Percentiles rank a stretch among this genome's conserved stretches.
phyloP scores from a whole-genome alignment of 1,139 yeast genomes.

The Yamadazyma triangularis region DNA sequence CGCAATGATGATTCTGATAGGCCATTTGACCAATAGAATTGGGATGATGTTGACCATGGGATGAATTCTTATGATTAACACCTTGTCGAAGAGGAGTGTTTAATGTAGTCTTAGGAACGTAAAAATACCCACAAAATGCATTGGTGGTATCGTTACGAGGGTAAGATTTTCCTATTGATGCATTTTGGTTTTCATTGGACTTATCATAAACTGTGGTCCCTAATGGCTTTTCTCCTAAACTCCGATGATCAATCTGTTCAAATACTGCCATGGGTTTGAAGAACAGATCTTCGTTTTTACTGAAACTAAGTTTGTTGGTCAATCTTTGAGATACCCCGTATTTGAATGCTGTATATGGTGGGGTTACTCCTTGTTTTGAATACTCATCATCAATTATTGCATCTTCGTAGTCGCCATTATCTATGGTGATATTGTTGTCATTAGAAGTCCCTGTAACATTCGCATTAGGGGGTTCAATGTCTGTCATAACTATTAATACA shows the following conservation, averaged over 20 bases:
- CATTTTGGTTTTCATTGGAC: slow-evolving; percentile 1
- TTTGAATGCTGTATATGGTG: slow-evolving; percentile 26
- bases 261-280: slow-evolving; percentile 24
- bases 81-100: slow-evolving; percentile 17
- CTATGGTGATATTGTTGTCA: too few relatives aligned
- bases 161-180: slow-evolving; percentile 5
- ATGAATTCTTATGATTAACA: slow-evolving; percentile 5
- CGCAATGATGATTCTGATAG: slow-evolving; percentile 32
- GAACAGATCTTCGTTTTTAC: slow-evolving; percentile 17
- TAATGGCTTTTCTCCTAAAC: neutral
- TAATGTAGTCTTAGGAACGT: slow-evolving; percentile 25
- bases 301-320: slow-evolving; percentile 15
- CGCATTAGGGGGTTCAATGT: too few relatives aligned
- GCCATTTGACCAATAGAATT: slow-evolving; percentile 23
- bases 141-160: slow-evolving; percentile 12
- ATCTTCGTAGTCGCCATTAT: too few relatives aligned
- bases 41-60: slow-evolving; percentile 6
- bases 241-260: slow-evolving; percentile 18
- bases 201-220: neutral
- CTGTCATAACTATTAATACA: too few relatives aligned
- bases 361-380: slow-evolving; percentile 29
- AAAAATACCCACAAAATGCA: slow-evolving; percentile 28
- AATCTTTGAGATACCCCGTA: slow-evolving; percentile 14
- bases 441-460: too few relatives aligned
- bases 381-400: too few relatives aligned